Percentiles rank a stretch among this genome's conserved stretches.
These are phyloP conservation scores for Trypethelium eluteriae DNA, from an alignment of 495 filamentous ascomycete genomes.

Conservation along the genomic window DNA sequence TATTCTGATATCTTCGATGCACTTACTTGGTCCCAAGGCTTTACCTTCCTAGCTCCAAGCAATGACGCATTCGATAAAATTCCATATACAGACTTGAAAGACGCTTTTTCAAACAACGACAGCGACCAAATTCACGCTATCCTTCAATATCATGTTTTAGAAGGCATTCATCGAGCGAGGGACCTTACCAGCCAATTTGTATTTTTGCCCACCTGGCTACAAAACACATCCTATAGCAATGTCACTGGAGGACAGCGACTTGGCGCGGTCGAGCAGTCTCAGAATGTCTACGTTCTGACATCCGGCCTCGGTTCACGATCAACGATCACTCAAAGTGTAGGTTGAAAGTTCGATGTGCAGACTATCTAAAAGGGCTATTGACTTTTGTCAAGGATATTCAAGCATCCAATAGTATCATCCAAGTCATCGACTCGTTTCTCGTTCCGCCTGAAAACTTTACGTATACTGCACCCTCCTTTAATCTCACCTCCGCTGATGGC, in stretches of 20 bases:
- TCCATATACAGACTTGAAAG: slow-evolving; percentile 7
- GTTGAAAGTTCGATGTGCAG: neutral
- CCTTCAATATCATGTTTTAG: slow-evolving; percentile 8
- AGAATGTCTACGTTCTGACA: neutral
- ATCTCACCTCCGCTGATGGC: slow-evolving; percentile 23
- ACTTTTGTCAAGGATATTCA: slow-evolving; percentile 4
- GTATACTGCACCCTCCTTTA: slow-evolving; percentile 23
- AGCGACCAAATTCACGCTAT: slow-evolving; percentile 8
- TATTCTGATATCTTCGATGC: slow-evolving; percentile 1
- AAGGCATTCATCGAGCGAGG: neutral
- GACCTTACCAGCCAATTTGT: neutral
- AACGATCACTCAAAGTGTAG: neutral
- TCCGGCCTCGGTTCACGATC: neutral
- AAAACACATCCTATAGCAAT: neutral
- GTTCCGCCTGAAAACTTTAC: slow-evolving; percentile 20
- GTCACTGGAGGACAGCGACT: neutral
- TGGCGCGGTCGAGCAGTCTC: neutral
- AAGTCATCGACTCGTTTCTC: slow-evolving; percentile 26
- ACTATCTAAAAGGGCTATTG: neutral
- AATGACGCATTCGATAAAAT: slow-evolving; percentile 9
- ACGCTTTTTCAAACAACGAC: slow-evolving; percentile 6
- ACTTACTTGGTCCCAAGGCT: slow-evolving; percentile 2
- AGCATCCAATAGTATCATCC: slow-evolving; percentile 20
- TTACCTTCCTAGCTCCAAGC: slow-evolving; percentile 10
- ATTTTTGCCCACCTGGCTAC: slow-evolving; percentile 3